Evolutionary conservation across 345 rosid species (phyloP), one percentile per base, ranked within the genome.

Genomic region (Syzygium jambos): DNA sequence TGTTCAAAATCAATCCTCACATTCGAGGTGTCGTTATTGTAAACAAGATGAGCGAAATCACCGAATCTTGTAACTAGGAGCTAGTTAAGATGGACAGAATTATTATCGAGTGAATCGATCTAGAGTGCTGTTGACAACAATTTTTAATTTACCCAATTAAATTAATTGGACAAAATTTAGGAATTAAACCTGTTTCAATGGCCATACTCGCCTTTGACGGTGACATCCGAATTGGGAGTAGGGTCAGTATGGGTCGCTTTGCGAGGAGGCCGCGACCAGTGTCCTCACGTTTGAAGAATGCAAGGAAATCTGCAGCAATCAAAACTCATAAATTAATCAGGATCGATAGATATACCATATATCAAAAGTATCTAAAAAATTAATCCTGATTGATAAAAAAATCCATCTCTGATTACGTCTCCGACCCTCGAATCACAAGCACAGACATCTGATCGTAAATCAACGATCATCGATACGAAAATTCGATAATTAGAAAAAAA

Each of bases 381-480:
- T 30, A 65, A 8, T 30, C 43, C 0, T 0, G 6, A 30, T 30
- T n/a, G n/a, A n/a, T n/a, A n/a, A n/a, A 0, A 13, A 61, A 61
- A 1, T 27, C 73, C 2, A 12, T 13, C 29, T 3, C 7, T 2
- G 0, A 61, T 61, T 8, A n/a, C 12, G 8, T 27, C 34, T 13
- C n/a, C 12, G 34, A 27, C 23, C 11, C 6, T 0, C 13, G 73
- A 19, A 6, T 61, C 2, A 13, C 7, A 38, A 29, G 73, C 15
- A 13, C 1, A 2, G 17, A n/a, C 10, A 65, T 2, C 7, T 0
- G 1, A 65, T 30, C 0, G 16, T 16, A 1, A 65, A 15, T 0
- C 14, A 0, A 4, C 2, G 0, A n/a, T 7, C 15, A 63, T 29
- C 11, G 0, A 1, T 63, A 29, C 0, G 5, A 0, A 13, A 2